Evolutionary conservation across 257 asterid species (phyloP), one percentile per base, ranked within the genome.

Genomic region (Ehretia macrophylla): DNA sequence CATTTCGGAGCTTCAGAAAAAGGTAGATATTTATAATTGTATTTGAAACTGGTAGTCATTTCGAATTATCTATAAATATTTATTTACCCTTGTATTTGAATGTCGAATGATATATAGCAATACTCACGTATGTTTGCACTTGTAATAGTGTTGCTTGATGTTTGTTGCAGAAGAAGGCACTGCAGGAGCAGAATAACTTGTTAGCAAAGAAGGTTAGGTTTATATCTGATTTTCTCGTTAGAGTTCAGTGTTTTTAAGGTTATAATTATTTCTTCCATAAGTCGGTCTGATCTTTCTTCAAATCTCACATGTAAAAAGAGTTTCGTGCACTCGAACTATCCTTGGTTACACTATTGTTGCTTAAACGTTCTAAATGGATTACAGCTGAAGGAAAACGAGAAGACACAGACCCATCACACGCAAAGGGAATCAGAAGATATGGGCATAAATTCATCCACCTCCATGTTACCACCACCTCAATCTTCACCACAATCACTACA

Each of bases 101-200:
- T 27, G 35, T 6, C 3, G n/a, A n/a, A n/a, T n/a, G n/a, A n/a
- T 27, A 27, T 27, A 6, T 6, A 27, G 35, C 6, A 27, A 27
- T 66, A 42, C n/a, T n/a, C n/a, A 42, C 47, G 3, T 42, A 42
- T 1, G 47, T 11, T 42, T 42, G 49, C 39, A 12, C 19, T 6
- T 35, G 3, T 27, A 45, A n/a, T n/a, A n/a, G n/a, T n/a, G n/a
- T n/a, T n/a, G n/a, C n/a, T n/a, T n/a, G n/a, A n/a, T n/a, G n/a
- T n/a, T n/a, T n/a, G n/a, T n/a, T n/a, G 39, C 86, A 88, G 96
- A 95, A 78, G 83, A 88, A 61, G 70, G 67, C 73, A 40, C 57
- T 88, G 66, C 85, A 69, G 70, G 84, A 78, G 59, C 83, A 85
- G 47, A 82, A 84, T 67, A 80, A 58, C 46, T 8, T 64, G 48